Percentiles rank a stretch among this genome's conserved stretches.
phyloP scores from a whole-genome alignment of 148 eudicot species.

The Chenopodium album region DNA sequence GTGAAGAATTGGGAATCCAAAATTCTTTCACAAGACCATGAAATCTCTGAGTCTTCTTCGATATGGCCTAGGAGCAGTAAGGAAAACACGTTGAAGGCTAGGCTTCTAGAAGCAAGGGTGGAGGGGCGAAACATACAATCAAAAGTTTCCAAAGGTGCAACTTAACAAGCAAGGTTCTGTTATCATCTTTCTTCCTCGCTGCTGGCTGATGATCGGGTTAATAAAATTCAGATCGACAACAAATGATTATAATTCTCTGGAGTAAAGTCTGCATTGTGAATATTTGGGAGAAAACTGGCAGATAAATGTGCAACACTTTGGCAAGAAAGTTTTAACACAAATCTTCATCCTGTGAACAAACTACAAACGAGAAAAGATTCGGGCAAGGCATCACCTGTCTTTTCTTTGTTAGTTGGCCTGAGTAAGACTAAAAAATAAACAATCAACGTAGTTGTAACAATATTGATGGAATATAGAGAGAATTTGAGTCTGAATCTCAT shows the following conservation, averaged over 20 bases:
- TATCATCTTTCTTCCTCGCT: slow-evolving; percentile 12
- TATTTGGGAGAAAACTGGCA: slow-evolving; percentile 11
- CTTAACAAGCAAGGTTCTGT: slow-evolving; percentile 8
- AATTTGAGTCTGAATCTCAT: not conserved
- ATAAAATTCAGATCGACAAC: slow-evolving; percentile 4
- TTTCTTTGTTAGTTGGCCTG: slow-evolving; percentile 3
- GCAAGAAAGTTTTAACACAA: not conserved
- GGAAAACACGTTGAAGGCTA: slow-evolving; percentile 70
- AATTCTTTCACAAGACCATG: slow-evolving; percentile 37
- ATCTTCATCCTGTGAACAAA: not conserved
- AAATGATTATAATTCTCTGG: slow-evolving; percentile 1
- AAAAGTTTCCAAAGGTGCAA: slow-evolving; percentile 39
- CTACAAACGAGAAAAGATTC: not conserved
- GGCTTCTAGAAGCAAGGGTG: slow-evolving; percentile 82
- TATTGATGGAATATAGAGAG: not conserved
- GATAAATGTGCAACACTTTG: not conserved
- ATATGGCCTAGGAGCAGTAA: slow-evolving; percentile 34
- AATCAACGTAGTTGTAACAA: not conserved
- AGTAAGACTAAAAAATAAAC: not conserved
- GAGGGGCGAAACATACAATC: slow-evolving; percentile 51
- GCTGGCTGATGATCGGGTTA: not conserved
- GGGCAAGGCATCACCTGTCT: not conserved
- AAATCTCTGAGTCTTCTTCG: slow-evolving; percentile 45
- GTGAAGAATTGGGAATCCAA: slow-evolving; percentile 65
- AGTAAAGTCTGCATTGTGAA: slow-evolving; percentile 10